These are phyloP conservation scores for Botrytis paeoniae DNA, from an alignment of 2,329 filamentous ascomycete genomes.

Conservation along the genomic window DNA sequence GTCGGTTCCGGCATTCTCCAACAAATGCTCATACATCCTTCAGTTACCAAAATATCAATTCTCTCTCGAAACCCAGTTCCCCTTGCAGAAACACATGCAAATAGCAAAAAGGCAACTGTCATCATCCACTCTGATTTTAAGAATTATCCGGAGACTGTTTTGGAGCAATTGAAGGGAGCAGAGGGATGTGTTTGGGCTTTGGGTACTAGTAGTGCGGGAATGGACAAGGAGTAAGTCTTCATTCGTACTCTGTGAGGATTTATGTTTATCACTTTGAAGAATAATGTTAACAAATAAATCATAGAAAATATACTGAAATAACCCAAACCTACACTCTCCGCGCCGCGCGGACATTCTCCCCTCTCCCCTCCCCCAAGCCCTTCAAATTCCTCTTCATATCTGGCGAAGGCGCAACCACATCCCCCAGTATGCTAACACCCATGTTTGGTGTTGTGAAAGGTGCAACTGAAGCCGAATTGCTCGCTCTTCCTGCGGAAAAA, in stretches of 20 bases:
- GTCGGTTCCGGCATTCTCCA: constrained; percentile 61
- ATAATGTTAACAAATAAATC: constrained; percentile 3
- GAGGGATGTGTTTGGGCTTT: constrained; percentile 71
- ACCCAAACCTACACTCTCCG: constrained; percentile 64
- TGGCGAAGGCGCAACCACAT: constrained; percentile 51
- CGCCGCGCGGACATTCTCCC: constrained; percentile 59
- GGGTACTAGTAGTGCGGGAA: constrained; percentile 60
- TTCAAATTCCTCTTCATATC: constrained; percentile 73
- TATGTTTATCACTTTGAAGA: not conserved
- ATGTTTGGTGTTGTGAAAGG: constrained; percentile 66
- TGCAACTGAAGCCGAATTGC: constrained; percentile 57
- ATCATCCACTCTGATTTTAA: constrained; percentile 67
- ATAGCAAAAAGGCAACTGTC: constrained; percentile 53
- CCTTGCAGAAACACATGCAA: constrained; percentile 57
- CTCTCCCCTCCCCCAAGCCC: constrained; percentile 44
- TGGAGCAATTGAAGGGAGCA: constrained; percentile 61
- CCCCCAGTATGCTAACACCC: constrained; percentile 53
- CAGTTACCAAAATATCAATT: constrained; percentile 63
- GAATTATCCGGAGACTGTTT: constrained; percentile 54
- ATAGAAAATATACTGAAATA: constrained; percentile 62
- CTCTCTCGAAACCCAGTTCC: constrained; percentile 62
- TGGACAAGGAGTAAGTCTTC: constrained; percentile 53
- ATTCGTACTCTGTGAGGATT: not conserved
- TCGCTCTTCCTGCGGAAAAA: constrained; percentile 45
- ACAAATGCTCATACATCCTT: constrained; percentile 53